These are phyloP conservation scores for Mediolabrus comicus DNA, from an alignment of 108 stramenopile genomes.

Conservation along the genomic window DNA sequence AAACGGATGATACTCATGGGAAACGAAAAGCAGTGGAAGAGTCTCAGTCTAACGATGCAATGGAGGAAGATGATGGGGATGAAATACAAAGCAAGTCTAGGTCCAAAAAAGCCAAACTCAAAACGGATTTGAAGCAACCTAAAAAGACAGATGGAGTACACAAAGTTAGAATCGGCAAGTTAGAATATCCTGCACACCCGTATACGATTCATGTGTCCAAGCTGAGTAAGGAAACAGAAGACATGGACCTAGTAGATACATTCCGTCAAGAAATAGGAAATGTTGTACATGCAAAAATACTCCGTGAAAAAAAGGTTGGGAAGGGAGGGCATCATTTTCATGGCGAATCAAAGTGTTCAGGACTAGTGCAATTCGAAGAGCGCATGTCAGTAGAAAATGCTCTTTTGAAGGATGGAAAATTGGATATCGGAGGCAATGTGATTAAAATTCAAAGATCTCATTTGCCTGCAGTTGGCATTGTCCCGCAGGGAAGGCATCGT, in stretches of 20 bases:
- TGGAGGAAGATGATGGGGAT: conserved; percentile 21
- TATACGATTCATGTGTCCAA: conserved; percentile 83
- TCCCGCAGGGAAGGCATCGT: conserved; percentile 82
- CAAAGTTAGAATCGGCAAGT: conserved; percentile 73
- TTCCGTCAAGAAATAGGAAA: conserved; percentile 67
- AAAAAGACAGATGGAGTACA: conserved; percentile 53
- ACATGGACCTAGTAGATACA: conserved; percentile 85
- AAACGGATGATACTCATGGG: conserved; percentile 23
- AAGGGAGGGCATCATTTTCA: conserved; percentile 47
- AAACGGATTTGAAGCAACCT: conserved; percentile 43
- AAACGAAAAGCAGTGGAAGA: conserved; percentile 34
- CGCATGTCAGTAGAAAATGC: conserved; percentile 79
- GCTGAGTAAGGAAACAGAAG: conserved; percentile 62
- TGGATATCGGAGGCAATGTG: conserved; percentile 68
- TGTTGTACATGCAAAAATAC: conserved; percentile 81
- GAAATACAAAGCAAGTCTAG: neutral
- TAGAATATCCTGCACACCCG: conserved; percentile 88
- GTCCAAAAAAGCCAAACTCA: conserved; percentile 37
- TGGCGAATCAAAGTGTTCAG: conserved; percentile 78
- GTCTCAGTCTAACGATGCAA: neutral
- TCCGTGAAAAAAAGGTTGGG: conserved; percentile 69
- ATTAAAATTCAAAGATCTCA: conserved; percentile 75
- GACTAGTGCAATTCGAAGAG: conserved; percentile 86
- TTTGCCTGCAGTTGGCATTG: conserved; percentile 69
- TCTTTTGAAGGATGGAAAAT: conserved; percentile 55